Base-by-base conservation (phyloP, 768 basidiomycete species). In the Dendrothele bispora region DNA sequence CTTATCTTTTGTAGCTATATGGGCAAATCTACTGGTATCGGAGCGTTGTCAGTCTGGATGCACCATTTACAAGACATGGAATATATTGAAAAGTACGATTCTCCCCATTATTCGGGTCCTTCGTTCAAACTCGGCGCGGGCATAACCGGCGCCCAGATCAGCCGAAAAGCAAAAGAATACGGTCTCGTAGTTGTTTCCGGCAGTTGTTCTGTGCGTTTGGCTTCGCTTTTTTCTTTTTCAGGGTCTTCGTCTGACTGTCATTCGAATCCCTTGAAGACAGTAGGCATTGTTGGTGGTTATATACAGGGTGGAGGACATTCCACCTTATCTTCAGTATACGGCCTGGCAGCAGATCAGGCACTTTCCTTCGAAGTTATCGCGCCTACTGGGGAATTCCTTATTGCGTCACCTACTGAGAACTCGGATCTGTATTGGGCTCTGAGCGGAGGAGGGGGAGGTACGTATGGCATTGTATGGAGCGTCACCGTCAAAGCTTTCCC, bases 401-500 rank as follows among this genome's bases (percentile, higher is more conserved):
- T 29, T 34, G 45, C 50, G 15, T 35, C 29, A 18, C 54, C 51
- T n/a, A 37, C 43, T 2, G 49, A 57, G 42, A 56, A 70, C 44
- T 2, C 57, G 1, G 68, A 70, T 34, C 56, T 70, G 35, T 68
- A 64, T 56, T 70, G 68, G 68, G 68, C 55, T 4, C 55, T 69
- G 29, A 58, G 63, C 17, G 67, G 67, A 21, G 67, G 49, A 7
- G 41, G 41, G n/a, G 24, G 24, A 15, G 41, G 41, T 2, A 43
- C 41, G 10, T 43, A 43, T 27, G 41, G 41, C 5, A 27, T 27
- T 6, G 12, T 43, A 10, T 21, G 17, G 20, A 24, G 21, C 14
- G 25, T 43, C 18, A 43, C 41, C 14, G 41, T 43, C 20, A 43
- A 43, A 43, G 36, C 36, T 7, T 20, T n/a, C 36, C 36, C 36